Evolutionary conservation across 768 basidiomycete genomes (phyloP).

Genomic region (Phaeolepiota aurea): DNA sequence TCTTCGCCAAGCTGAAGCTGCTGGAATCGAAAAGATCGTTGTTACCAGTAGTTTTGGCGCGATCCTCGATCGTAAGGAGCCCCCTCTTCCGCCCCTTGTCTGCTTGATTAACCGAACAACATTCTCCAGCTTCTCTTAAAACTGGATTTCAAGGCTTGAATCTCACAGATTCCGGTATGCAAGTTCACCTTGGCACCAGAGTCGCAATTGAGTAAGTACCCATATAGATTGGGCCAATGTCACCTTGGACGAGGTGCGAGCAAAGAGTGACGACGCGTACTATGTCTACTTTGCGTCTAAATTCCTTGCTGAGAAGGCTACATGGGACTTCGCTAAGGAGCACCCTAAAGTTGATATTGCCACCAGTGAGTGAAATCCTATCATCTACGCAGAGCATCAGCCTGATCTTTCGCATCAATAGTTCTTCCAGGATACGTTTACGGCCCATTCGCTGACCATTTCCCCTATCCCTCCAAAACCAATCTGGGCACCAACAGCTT

Average conservation of each 20-base stretch:
- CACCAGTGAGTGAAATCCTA: slow-evolving; percentile 20
- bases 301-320: slow-evolving; percentile 28
- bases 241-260: slow-evolving; percentile 20
- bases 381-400: not conserved
- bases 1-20: slow-evolving; percentile 26
- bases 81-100: not conserved
- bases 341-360: slow-evolving; percentile 28
- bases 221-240: slow-evolving; percentile 24
- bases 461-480: slow-evolving; percentile 13
- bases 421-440: slow-evolving; percentile 28
- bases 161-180: slow-evolving; percentile 12
- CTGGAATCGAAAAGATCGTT: slow-evolving; percentile 24
- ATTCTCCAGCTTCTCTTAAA: slow-evolving; percentile 11
- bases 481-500: slow-evolving; percentile 21
- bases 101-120: no score
- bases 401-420: slow-evolving; percentile 3
- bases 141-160: slow-evolving; percentile 14
- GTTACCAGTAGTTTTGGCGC: slow-evolving; percentile 24
- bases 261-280: slow-evolving; percentile 15
- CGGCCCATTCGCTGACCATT: slow-evolving; percentile 24
- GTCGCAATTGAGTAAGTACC: no score
- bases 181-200: not conserved
- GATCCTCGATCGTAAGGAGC: slow-evolving; percentile 17
- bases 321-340: slow-evolving; percentile 30
- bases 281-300: slow-evolving; percentile 34